Evolutionary conservation across 2,329 filamentous ascomycete species (phyloP), one percentile per base, ranked within the genome.

Genomic region (Rhynchosporium secalis): DNA sequence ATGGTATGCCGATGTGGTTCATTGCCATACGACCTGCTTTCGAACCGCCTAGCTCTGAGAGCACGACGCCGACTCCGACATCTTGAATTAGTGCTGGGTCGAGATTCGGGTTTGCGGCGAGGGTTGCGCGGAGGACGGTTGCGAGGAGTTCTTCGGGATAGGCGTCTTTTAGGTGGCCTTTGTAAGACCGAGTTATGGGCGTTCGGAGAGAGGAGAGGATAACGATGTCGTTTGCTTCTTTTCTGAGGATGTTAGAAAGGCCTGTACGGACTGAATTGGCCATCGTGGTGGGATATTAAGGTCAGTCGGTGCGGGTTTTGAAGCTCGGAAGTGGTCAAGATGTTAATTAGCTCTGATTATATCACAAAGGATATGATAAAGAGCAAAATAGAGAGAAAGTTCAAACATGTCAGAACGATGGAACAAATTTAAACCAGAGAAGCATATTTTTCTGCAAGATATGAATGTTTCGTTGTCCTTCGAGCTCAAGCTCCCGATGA

Each of bases 1-100:
- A 83, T 15, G 90, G 83, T 73, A 88, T 91, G 40, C 92, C 92
- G 62, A 88, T 87, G 78, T 96, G 91, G 77, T 92, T 89, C 70
- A 94, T 85, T 49, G 92, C 92, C 91, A 96, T 96, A 67, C 93
- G 90, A 1, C 90, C 92, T 0, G 92, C 92, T 80, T 97, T 97
- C 69, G 85, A 88, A 62, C 93, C 93, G 68, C 93, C 93, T 13
- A 97, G 88, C 76, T 96, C 92, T 33, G 91, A 92, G 60, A 97
- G 86, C 4, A 97, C 93, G 40, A 92, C 92, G 68, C 93, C 94
- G 61, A 97, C 87, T 66, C 87, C 88, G 3, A 97, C 85, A 73
- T 97, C 94, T 70, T 96, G 82, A 67, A 94, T 86, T 52, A 82
- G 77, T 3, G 83, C 77, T 0, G 90, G 86, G 70, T 90, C 84